Evolutionary conservation across 2,329 filamentous ascomycete genomes (phyloP).

Genomic region (Aspergillus caelatus): DNA sequence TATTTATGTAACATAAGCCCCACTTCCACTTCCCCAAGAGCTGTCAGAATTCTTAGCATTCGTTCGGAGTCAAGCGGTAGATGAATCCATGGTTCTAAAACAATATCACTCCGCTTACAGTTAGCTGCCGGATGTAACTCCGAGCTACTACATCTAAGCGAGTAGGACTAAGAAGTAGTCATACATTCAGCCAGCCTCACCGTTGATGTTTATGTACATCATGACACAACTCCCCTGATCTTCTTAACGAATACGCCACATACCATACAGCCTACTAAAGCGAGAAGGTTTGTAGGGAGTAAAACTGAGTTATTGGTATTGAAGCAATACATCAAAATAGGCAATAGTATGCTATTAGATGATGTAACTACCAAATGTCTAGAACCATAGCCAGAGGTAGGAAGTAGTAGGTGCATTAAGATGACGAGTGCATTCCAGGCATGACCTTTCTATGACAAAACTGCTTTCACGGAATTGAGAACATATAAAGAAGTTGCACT

Average conservation of each 20-base stretch:
- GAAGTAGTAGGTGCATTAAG: neutral
- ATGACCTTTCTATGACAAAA: neutral
- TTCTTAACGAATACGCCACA: neutral
- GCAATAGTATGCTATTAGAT: neutral
- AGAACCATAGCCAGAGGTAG: neutral
- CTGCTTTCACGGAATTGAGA: neutral
- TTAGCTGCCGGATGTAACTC: neutral
- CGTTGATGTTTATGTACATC: neutral
- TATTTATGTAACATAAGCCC: neutral
- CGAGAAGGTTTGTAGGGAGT: neutral
- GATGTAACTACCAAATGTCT: neutral
- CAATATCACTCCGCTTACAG: neutral
- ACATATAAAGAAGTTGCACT: neutral
- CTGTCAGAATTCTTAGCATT: neutral
- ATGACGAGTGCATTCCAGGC: neutral
- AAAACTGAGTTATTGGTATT: neutral
- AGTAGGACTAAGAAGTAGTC: neutral
- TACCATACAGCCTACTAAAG: neutral
- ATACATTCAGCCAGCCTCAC: neutral
- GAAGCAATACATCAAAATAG: neutral
- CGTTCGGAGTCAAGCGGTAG: neutral
- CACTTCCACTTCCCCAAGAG: neutral
- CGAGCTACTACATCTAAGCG: neutral
- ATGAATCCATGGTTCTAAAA: neutral
- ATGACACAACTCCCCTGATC: neutral